Evolutionary conservation across 2,329 filamentous ascomycete species (phyloP).

Genomic region (Diaporthe batatas): DNA sequence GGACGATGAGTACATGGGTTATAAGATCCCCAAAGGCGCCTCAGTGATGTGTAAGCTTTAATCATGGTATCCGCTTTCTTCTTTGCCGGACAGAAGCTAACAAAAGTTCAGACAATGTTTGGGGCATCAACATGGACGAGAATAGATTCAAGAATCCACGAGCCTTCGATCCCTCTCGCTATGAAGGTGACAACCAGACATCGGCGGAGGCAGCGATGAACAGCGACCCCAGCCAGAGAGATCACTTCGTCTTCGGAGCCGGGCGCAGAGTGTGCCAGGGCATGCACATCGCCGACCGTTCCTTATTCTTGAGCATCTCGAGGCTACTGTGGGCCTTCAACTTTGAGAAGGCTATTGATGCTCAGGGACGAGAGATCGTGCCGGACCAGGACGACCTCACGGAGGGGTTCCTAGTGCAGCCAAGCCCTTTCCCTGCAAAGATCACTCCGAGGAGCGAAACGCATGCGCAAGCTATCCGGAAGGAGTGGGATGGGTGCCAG

Average conservation of each 20-base stretch:
- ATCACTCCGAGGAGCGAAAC: conserved; percentile 33
- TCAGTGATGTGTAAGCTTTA: conserved; percentile 52
- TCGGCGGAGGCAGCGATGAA: conserved; percentile 48
- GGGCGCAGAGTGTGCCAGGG: conserved; percentile 71
- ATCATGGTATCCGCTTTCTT: conserved; percentile 46
- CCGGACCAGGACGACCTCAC: conserved; percentile 25
- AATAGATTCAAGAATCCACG: conserved; percentile 56
- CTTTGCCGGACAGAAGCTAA: neutral
- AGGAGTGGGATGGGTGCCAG: conserved; percentile 38
- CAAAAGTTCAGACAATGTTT: conserved; percentile 17
- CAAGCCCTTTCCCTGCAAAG: conserved; percentile 32
- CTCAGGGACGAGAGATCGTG: conserved; percentile 24
- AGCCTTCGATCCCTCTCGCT: conserved; percentile 59
- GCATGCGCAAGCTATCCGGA: conserved; percentile 2
- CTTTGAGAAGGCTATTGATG: conserved; percentile 39
- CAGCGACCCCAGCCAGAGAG: conserved; percentile 55
- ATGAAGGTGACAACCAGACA: conserved; percentile 46
- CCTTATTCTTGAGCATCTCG: conserved; percentile 61
- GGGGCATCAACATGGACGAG: conserved; percentile 62
- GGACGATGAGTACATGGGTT: conserved; percentile 60
- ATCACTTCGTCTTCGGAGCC: conserved; percentile 68
- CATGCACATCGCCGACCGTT: conserved; percentile 65
- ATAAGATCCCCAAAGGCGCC: conserved; percentile 60
- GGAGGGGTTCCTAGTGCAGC: conserved; percentile 34
- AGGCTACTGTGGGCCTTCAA: conserved; percentile 63